phyloP scores from a whole-genome alignment of 208 protist species.

The Leishmania martiniquensis region DNA sequence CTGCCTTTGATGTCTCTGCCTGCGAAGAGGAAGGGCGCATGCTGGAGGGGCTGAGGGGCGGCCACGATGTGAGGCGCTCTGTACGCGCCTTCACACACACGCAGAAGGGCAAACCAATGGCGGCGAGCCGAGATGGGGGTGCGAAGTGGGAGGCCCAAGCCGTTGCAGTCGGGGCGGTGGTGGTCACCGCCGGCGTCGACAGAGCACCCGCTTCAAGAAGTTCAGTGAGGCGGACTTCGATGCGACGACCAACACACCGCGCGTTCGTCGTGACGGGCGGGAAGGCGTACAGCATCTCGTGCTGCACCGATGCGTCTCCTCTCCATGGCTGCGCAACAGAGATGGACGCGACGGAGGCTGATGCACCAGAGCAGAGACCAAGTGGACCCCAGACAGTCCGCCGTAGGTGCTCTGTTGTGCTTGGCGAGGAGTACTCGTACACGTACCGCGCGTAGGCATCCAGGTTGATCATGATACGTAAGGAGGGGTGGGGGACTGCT shows the following conservation, averaged over 20 bases:
- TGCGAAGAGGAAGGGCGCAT: background rate
- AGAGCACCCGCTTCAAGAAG: background rate
- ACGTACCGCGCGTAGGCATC: slow-evolving; percentile 28
- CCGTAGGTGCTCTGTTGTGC: slow-evolving; percentile 30
- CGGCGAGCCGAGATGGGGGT: slow-evolving; percentile 1
- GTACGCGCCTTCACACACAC: slow-evolving; percentile 15
- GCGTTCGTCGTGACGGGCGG: slow-evolving; percentile 48
- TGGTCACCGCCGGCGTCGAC: background rate
- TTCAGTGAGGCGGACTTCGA: background rate
- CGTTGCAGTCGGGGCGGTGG: background rate
- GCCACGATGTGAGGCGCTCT: slow-evolving; percentile 9
- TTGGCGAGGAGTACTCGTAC: slow-evolving; percentile 30
- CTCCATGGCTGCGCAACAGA: background rate
- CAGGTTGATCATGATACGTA: slow-evolving; percentile 37
- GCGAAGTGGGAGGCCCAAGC: slow-evolving; percentile 7
- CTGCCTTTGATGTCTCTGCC: background rate
- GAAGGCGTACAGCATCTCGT: slow-evolving; percentile 33
- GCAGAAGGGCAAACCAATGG: slow-evolving; percentile 25
- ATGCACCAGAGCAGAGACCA: slow-evolving; percentile 6
- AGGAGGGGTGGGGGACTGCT: background rate
- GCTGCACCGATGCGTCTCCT: slow-evolving; percentile 1
- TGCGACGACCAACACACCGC: slow-evolving; percentile 33
- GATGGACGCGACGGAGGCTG: background rate
- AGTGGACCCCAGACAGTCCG: slow-evolving; percentile 37
- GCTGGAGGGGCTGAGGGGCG: slow-evolving; percentile 7